Conservation (phyloP, 768 basidiomycete genomes). For the Candolleomyces efflorescens region DNA sequence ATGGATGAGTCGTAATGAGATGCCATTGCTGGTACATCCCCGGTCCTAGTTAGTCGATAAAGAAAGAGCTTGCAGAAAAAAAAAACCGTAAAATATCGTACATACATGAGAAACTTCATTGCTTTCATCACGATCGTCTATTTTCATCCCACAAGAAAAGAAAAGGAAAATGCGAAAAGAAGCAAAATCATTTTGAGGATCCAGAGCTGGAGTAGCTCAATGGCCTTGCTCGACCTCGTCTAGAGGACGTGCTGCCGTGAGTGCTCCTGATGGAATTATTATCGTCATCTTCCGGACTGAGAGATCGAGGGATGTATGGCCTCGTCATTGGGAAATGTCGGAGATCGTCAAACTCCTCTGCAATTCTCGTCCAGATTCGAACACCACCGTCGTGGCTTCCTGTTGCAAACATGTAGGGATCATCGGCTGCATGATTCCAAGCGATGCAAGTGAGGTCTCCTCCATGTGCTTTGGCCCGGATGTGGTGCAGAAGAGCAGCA, state of each 20-base stretch:
- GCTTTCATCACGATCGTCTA: no score
- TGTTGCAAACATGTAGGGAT: slow-evolving; percentile 72
- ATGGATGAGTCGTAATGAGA: no score
- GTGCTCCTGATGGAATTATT: no score
- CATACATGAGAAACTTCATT: no score
- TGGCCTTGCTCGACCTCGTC: background rate
- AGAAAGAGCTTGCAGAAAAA: no score
- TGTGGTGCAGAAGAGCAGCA: slow-evolving; percentile 63
- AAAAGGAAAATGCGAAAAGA: no score
- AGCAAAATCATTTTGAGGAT: background rate
- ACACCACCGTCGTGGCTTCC: slow-evolving; percentile 76
- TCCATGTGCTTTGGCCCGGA: slow-evolving; percentile 56
- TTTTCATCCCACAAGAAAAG: no score
- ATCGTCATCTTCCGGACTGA: background rate
- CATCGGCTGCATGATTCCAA: slow-evolving; percentile 66
- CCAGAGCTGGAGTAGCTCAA: slow-evolving; percentile 6
- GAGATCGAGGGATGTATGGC: background rate
- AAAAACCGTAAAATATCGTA: no score
- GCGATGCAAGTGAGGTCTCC: slow-evolving; percentile 78
- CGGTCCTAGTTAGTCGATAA: no score
- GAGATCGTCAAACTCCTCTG: slow-evolving; percentile 14
- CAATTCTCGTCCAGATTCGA: slow-evolving; percentile 61
- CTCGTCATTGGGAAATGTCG: background rate
- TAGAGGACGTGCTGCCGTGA: no score
- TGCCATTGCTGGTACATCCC: no score